Base-by-base conservation (phyloP, 2,329 filamentous ascomycete species). In the Aspergillus floridensis region DNA sequence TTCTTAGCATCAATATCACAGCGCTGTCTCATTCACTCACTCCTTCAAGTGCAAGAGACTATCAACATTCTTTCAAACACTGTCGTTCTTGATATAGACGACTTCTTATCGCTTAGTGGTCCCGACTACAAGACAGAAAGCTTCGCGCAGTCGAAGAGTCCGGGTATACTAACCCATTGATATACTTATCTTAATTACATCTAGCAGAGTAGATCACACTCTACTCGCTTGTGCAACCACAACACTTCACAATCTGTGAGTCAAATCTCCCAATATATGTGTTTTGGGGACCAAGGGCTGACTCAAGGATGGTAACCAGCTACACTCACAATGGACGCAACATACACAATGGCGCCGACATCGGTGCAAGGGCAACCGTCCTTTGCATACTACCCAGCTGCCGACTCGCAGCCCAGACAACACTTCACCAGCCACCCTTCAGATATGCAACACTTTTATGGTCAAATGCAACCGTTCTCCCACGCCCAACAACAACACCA, bases 381-480 rank as follows among this genome's bases (percentile, higher is more conserved):
- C 60, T 96, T 92, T 82, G 93, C 90, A 84, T 95, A 93, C 83
- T 96, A 93, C 81, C 88, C 86, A 70, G 87, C 89, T 66, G 90
- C 95, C 68, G 83, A 88, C 75, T 81, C 86, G 63, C 89, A 92
- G 74, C 84, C 84, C 70, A 84, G 88, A 71, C 88, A 93, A 77
- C 88, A 91, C 77, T 93, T 92, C 81, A 85, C 87, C 65, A 84
- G 86, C 62, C 84, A 86, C 73, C 86, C 84, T 61, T 78, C 79
- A 48, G 82, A 84, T 59, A 66, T 77, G 65, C 72, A 76, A 54
- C 64, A 83, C 79, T 74, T 78, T 70, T 76, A 76, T 73, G 67
- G 68, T 41, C 72, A 73, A 56, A 69, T 76, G 65, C 73, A 74
- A 51, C 63, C 71, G 35, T 78, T 68, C 60, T 55, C 58, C 44